Percentiles rank a stretch among this genome's conserved stretches.
Evolutionary conservation across 148 eudicot species (phyloP).

Genomic region (Cornus kousa): DNA sequence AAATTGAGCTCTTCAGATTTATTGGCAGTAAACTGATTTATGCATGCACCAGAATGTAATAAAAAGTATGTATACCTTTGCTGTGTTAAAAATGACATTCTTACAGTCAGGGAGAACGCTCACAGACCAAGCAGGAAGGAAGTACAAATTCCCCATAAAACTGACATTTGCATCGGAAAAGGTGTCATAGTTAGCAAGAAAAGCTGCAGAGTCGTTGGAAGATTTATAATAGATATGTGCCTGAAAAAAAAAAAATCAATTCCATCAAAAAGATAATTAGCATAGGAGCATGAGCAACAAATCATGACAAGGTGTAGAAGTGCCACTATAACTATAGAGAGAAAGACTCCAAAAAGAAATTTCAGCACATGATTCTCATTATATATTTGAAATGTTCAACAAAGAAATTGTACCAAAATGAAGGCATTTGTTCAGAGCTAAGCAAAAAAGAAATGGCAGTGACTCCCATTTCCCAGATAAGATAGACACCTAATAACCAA

Average conservation of each 20-base stretch:
- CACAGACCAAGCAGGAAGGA: constrained; percentile 83
- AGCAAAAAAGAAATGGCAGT: background rate
- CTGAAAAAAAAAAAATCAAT: constrained; percentile 24
- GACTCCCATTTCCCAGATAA: background rate
- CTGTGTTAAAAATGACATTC: constrained; percentile 56
- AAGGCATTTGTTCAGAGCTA: background rate
- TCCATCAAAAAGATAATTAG: background rate
- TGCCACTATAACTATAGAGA: background rate
- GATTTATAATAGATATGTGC: constrained; percentile 48
- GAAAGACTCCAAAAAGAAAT: background rate
- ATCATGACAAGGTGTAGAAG: background rate
- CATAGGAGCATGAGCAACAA: constrained; percentile 4
- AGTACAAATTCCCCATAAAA: constrained; percentile 37
- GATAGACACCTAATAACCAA: background rate
- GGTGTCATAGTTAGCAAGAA: constrained; percentile 45
- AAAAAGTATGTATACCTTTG: constrained; percentile 46
- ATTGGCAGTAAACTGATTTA: background rate
- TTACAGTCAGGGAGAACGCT: constrained; percentile 72
- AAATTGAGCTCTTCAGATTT: background rate
- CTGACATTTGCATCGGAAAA: constrained; percentile 43
- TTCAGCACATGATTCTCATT: background rate
- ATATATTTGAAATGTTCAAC: background rate
- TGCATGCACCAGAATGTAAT: background rate
- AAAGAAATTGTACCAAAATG: background rate
- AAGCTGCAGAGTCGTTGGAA: constrained; percentile 49